A percentile compares a stretch with the other conserved stretches of the same genome.
These are phyloP conservation scores for Coffea eugenioides DNA, from an alignment of 257 asterid species.

Conservation along the genomic window DNA sequence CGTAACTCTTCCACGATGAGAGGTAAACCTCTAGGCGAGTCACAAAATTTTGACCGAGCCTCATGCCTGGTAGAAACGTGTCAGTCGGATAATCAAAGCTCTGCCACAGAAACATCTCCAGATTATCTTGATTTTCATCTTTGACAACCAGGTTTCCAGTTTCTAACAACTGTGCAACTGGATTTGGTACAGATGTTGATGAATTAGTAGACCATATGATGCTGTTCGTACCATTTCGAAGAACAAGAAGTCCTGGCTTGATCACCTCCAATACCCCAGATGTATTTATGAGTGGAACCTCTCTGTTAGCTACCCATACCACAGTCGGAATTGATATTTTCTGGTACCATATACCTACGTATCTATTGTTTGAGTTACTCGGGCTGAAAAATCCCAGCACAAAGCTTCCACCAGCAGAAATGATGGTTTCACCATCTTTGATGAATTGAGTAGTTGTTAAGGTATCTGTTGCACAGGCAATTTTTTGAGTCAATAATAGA, in stretches of 20 bases:
- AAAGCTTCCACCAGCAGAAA: slow-evolving; percentile 38
- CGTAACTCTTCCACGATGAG: slow-evolving; percentile 39
- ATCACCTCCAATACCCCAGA: slow-evolving; percentile 31
- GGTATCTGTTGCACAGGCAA: slow-evolving; percentile 7
- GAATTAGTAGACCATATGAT: slow-evolving; percentile 44
- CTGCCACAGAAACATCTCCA: slow-evolving; percentile 43
- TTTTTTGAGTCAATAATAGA: neutral
- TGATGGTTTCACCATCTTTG: slow-evolving; percentile 36
- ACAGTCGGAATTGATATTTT: slow-evolving; percentile 21
- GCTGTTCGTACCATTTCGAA: slow-evolving; percentile 20
- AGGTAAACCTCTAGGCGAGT: slow-evolving; percentile 30
- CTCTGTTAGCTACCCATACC: slow-evolving; percentile 44
- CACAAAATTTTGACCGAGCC: slow-evolving; percentile 35
- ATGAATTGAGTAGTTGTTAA: neutral
- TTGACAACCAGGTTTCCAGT: slow-evolving; percentile 47
- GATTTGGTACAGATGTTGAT: slow-evolving; percentile 20
- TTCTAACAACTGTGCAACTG: slow-evolving; percentile 43
- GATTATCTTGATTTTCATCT: slow-evolving; percentile 28
- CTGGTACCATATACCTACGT: slow-evolving; percentile 49
- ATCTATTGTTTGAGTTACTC: slow-evolving; percentile 25
- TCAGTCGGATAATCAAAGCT: slow-evolving; percentile 52
- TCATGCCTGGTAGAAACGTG: slow-evolving; percentile 50
- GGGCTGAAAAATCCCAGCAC: slow-evolving; percentile 52
- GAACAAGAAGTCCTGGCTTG: slow-evolving; percentile 29
- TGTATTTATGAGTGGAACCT: slow-evolving; percentile 19